Percentiles rank a stretch among this genome's conserved stretches.
phyloP scores from a whole-genome alignment of 192 early-diverging fungal species.

The Phlyctochytrium bullatum region DNA sequence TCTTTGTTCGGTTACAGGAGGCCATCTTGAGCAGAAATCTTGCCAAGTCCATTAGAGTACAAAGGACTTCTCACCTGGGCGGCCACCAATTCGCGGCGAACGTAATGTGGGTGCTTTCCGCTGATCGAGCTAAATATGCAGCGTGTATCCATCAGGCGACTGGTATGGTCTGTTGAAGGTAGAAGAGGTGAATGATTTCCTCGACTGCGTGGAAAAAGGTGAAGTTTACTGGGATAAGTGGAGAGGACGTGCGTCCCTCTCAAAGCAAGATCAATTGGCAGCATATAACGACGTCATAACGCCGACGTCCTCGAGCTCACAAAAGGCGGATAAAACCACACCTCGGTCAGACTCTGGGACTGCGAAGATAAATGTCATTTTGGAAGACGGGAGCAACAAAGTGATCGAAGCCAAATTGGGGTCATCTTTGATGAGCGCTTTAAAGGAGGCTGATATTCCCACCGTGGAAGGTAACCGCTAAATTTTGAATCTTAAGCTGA shows the following conservation, averaged over 20 bases:
- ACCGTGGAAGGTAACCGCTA: conserved; percentile 40
- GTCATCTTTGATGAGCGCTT: conserved; percentile 46
- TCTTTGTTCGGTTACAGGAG: neutral
- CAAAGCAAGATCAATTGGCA: conserved; percentile 37
- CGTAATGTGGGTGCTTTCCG: conserved; percentile 31
- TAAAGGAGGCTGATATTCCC: conserved; percentile 41
- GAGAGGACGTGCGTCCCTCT: conserved; percentile 50
- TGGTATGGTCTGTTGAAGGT: conserved; percentile 52
- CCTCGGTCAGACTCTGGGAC: neutral
- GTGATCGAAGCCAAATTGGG: conserved; percentile 28
- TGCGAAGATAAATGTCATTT: neutral
- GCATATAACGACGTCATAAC: conserved; percentile 17
- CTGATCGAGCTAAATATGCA: neutral
- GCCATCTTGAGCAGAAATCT: neutral
- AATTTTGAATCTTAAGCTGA: neutral
- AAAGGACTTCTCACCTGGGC: conserved; percentile 55
- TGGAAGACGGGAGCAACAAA: neutral
- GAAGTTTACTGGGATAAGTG: conserved; percentile 49
- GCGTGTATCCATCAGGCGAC: conserved; percentile 51
- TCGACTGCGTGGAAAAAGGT: conserved; percentile 36
- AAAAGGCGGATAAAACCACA: neutral
- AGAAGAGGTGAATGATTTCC: conserved; percentile 36
- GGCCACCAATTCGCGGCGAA: conserved; percentile 61
- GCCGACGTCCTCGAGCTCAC: neutral
- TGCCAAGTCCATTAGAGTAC: conserved; percentile 6